Evolutionary conservation across 1,284 basidiomycete genomes (phyloP), one percentile per base, ranked within the genome.

Genomic region (Fomitiporia mediterranea): DNA sequence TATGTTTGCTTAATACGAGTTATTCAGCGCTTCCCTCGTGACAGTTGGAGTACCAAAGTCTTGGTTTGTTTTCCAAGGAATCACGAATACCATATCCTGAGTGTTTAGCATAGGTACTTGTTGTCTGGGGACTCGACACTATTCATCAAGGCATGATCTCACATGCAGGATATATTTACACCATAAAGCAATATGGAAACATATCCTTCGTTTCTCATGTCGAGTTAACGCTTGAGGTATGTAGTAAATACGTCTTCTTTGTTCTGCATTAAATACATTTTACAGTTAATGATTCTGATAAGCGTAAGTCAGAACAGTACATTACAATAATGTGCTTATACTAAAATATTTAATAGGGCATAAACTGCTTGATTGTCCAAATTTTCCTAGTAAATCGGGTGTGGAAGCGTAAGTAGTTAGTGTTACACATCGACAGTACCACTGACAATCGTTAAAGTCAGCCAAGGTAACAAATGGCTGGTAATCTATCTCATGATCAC

Each of bases 101-200:
- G 17, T n/a, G 17, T n/a, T 37, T 3, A 4, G 11, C 17, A n/a
- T 30, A 48, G 42, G 56, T 58, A 15, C 19, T 38, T 15, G 7
- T 42, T 30, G 56, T 58, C 23, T 58, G 56, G 57, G 28, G 21
- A 3, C 32, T 59, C 9, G 57, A 59, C 28, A 56, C 54, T 6
- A 27, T 52, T 21, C 57, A 59, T 40, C 57, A 59, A 46, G 54
- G 39, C 21, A 44, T 59, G 21, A 49, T 59, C 13, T 51, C 28
- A 3, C 53, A 59, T 28, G 35, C 53, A 15, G 23, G 51, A 23
- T 59, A 59, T 38, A 32, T 27, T 4, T 59, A 59, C 37, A 30
- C 56, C 6, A 48, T 59, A 28, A 43, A 53, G 9, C 30, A 56
- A 8, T 59, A 37, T 23, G 46, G 35, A 15, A 44, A 56, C 34